Base-by-base conservation (phyloP, 345 rosid genomes). In the Salix purpurea region DNA sequence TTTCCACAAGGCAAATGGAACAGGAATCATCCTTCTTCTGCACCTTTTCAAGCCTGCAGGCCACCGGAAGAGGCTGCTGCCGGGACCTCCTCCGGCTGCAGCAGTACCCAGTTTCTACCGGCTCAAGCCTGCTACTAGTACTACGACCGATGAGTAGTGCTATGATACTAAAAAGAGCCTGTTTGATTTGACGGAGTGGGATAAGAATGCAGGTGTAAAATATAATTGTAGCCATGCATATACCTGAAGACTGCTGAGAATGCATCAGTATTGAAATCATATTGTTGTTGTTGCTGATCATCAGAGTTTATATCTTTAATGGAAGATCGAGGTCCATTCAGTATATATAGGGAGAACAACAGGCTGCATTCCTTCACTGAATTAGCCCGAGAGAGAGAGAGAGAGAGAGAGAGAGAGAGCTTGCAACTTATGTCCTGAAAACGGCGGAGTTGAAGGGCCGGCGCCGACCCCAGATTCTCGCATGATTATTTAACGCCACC, bases 1-100 rank as follows among this genome's bases (percentile, higher is more conserved):
- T 87, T 65, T 87, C 91, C 77, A 50, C 79, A 79, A 91, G 78
- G 83, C 98, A 93, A 69, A 93, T 87, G 44, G 92, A 81, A 74
- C 97, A 90, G 34, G n/a, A 68, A n/a, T 68, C 81, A 21, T 69
- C 87, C 12, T 74, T 69, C 74, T 9, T 19, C 39, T 9, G 24
- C 60, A 52, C n/a, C 23, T 58, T 28, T 72, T 71, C 83, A 82
- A 65, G 69, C 82, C 89, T 74, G 77, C 65, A 7, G 23, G 58
- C 9, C 58, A 52, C 58, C 2, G 8, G 58, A 19, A 19, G 58
- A 19, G 6, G 58, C 58, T 18, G 58, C 58, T 2, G 58, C 58
- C 6, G 58, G 19, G 58, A 21, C 58, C 58, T 52, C 0, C 58
- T 19, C 19, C 58, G 7, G 23, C 21, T 21, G n/a, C 23, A 6